A percentile compares a stretch with the other conserved stretches of the same genome.
phyloP scores from a whole-genome alignment of 805 yeast genomes.

The Diddensiella santjacobensis region DNA sequence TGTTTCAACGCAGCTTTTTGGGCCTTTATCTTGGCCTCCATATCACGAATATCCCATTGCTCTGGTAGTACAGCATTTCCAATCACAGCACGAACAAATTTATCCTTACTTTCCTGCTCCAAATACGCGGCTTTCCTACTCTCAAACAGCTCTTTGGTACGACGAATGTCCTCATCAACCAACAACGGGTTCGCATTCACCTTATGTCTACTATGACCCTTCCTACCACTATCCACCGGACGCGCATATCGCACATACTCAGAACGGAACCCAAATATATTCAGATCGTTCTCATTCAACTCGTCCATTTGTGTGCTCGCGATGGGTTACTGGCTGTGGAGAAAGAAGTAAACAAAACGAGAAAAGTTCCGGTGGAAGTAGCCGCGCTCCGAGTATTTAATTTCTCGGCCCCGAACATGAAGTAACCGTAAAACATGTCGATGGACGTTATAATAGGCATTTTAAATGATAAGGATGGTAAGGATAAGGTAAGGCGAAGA shows the following conservation, averaged over 20 bases:
- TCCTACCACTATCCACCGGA: slow-evolving; percentile 1
- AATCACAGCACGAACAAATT: slow-evolving; percentile 53
- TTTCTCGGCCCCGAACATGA: not conserved
- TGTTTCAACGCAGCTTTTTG: slow-evolving; percentile 31
- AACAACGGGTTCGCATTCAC: slow-evolving; percentile 21
- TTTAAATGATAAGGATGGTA: slow-evolving; percentile 27
- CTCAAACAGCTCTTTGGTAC: slow-evolving; percentile 36
- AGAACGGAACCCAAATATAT: slow-evolving; percentile 13
- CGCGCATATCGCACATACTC: slow-evolving; percentile 13
- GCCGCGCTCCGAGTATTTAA: not conserved
- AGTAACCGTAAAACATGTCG: not conserved
- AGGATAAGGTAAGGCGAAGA: slow-evolving; percentile 28
- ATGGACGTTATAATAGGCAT: slow-evolving; percentile 6
- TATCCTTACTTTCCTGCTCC: slow-evolving; percentile 70
- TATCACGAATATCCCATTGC: slow-evolving; percentile 35
- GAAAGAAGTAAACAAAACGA: not conserved
- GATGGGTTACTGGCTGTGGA: not conserved
- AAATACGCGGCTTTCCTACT: slow-evolving; percentile 60
- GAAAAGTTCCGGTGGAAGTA: slow-evolving; percentile 2
- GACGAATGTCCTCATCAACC: slow-evolving; percentile 18
- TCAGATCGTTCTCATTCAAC: slow-evolving; percentile 4
- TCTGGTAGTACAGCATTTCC: slow-evolving; percentile 33
- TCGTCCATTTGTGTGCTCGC: not conserved
- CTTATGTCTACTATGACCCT: slow-evolving; percentile 10
- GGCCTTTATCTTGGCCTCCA: slow-evolving; percentile 29